Evolutionary conservation across 1,139 yeast genomes (phyloP).

Genomic region (Scheffersomyces illinoinensis): DNA sequence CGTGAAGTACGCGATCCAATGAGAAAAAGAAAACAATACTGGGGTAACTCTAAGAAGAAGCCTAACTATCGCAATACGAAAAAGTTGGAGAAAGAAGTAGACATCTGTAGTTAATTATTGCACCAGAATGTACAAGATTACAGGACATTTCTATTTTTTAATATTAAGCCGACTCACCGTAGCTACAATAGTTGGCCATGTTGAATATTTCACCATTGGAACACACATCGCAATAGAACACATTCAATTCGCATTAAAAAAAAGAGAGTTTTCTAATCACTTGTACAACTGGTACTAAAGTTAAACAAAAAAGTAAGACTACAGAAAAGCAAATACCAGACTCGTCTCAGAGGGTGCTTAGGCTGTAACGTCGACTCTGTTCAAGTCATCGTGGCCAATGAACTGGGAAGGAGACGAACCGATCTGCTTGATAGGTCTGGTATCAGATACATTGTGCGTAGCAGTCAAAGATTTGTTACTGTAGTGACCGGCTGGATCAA

Average conservation of each 20-base stretch:
- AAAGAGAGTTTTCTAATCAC: background rate
- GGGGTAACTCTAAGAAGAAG: background rate
- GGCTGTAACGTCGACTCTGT: background rate
- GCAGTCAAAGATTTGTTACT: background rate
- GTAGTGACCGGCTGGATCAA: constrained; percentile 10
- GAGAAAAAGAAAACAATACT: background rate
- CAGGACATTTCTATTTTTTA: no score
- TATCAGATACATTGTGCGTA: background rate
- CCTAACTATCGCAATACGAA: no score
- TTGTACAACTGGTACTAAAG: background rate
- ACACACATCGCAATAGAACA: background rate
- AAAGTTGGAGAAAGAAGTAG: no score
- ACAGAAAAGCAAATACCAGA: background rate
- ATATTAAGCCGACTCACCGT: background rate
- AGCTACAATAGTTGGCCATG: background rate
- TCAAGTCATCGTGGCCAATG: background rate
- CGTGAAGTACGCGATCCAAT: background rate
- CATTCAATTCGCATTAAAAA: background rate
- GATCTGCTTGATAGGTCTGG: background rate
- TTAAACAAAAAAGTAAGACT: background rate
- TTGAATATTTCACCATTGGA: background rate
- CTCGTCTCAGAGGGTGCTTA: background rate
- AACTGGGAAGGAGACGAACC: background rate
- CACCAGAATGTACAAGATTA: no score
- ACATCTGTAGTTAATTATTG: no score